These are phyloP conservation scores for Phytophthora europaea DNA, from an alignment of 352 stramenopile species.

Conservation along the genomic window DNA sequence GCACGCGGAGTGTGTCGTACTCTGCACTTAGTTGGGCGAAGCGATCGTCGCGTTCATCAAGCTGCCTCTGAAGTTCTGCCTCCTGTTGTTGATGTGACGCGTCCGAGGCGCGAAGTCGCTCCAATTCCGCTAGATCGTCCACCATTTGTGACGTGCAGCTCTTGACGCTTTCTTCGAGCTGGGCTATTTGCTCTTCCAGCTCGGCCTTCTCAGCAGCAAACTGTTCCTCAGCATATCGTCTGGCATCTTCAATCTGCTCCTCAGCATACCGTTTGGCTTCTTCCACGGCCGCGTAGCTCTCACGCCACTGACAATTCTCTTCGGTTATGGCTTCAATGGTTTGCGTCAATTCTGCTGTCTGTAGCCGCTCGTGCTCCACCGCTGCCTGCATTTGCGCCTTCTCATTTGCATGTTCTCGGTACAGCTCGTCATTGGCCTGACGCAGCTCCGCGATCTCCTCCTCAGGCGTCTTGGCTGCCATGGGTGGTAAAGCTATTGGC, in stretches of 20 bases:
- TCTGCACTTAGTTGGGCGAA: constrained; percentile 65
- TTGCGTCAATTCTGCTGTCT: constrained; percentile 52
- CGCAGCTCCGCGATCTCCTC: constrained; percentile 65
- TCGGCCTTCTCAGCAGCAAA: constrained; percentile 45
- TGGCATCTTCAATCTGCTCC: constrained; percentile 52
- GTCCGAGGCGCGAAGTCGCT: constrained; percentile 53
- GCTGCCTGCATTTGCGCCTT: constrained; percentile 83
- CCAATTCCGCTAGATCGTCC: constrained; percentile 60
- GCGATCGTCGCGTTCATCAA: constrained; percentile 66
- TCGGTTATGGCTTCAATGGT: constrained; percentile 56
- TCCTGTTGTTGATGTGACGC: constrained; percentile 47
- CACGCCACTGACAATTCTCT: constrained; percentile 69
- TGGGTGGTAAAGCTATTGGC: constrained; percentile 8
- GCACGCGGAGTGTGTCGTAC: constrained; percentile 57
- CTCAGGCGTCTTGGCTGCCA: constrained; percentile 45
- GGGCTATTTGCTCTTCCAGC: constrained; percentile 60
- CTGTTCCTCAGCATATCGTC: constrained; percentile 28
- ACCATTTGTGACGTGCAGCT: constrained; percentile 59
- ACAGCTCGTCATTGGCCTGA: constrained; percentile 66
- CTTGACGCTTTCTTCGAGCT: constrained; percentile 64
- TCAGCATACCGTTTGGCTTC: constrained; percentile 56
- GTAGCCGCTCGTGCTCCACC: constrained; percentile 72
- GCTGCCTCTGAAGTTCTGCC: constrained; percentile 54
- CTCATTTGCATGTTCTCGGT: constrained; percentile 75
- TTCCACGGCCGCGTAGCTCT: constrained; percentile 71